These are phyloP conservation scores for Coemansia sp. DNA, from an alignment of 192 early-diverging fungal species.

Conservation along the genomic window DNA sequence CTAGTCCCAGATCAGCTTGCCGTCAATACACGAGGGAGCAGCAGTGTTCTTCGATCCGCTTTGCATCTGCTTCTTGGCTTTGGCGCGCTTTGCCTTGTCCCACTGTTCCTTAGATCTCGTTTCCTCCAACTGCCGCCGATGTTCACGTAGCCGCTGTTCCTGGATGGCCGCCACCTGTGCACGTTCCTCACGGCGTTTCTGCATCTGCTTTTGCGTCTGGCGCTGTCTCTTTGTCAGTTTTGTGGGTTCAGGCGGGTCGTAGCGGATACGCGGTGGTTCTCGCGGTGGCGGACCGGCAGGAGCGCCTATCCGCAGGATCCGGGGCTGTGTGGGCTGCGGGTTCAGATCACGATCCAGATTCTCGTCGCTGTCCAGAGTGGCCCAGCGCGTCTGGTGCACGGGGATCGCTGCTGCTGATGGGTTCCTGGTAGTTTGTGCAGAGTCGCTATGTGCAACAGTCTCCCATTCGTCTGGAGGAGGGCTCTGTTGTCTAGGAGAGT, in stretches of 20 bases:
- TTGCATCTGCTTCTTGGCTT: neutral
- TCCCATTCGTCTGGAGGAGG: slow-evolving; percentile 27
- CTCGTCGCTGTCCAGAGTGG: slow-evolving; percentile 14
- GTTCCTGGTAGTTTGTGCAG: slow-evolving; percentile 8
- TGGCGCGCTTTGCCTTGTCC: slow-evolving; percentile 24
- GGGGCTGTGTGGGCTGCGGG: slow-evolving; percentile 1
- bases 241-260: slow-evolving; percentile 13
- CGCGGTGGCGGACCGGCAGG: slow-evolving; percentile 20
- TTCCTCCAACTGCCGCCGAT: slow-evolving; percentile 55
- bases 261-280: slow-evolving; percentile 5
- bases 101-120: slow-evolving; percentile 45
- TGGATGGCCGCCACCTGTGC: slow-evolving; percentile 54
- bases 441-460: slow-evolving; percentile 6
- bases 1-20: slow-evolving; percentile 48
- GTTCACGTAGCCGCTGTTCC: slow-evolving; percentile 58
- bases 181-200: slow-evolving; percentile 59
- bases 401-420: slow-evolving; percentile 21
- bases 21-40: slow-evolving; percentile 22
- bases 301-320: slow-evolving; percentile 41
- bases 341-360: slow-evolving; percentile 16
- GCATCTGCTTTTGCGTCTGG: slow-evolving; percentile 59
- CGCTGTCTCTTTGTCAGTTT: slow-evolving; percentile 64
- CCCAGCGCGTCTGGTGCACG: slow-evolving; percentile 33
- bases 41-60: neutral
- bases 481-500: neutral